These are phyloP conservation scores for Cryptococcus sp. DNA, from an alignment of 1,284 basidiomycete genomes.

Conservation along the genomic window DNA sequence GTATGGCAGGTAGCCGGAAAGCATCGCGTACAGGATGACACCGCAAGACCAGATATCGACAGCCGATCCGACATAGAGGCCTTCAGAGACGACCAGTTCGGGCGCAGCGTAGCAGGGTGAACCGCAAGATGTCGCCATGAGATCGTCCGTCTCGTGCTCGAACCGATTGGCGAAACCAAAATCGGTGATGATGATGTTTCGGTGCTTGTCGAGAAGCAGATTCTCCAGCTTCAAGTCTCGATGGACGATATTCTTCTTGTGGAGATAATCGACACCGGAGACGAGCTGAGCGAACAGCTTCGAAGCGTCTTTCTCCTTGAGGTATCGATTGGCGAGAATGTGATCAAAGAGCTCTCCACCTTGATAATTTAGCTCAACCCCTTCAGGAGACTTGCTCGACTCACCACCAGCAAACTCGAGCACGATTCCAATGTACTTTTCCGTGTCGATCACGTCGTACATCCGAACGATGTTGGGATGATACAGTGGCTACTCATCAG, in stretches of 20 bases:
- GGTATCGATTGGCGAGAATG: conserved; percentile 94
- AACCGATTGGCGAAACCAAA: conserved; percentile 99
- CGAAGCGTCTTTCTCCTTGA: conserved; percentile 90
- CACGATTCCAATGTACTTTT: conserved; percentile 99
- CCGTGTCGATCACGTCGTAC: conserved; percentile 98
- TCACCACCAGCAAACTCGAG: conserved; percentile 86
- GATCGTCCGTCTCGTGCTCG: conserved; percentile 80
- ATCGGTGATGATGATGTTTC: conserved; percentile 99
- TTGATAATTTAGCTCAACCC: conserved; percentile 13
- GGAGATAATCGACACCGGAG: conserved; percentile 97
- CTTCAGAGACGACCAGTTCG: conserved; percentile 97
- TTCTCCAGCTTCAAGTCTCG: conserved; percentile 99
- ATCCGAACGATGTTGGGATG: conserved; percentile 98
- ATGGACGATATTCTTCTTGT: conserved; percentile 98
- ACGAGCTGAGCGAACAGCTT: conserved; percentile 97
- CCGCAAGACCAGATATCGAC: conserved; percentile 99
- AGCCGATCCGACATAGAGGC: conserved; percentile 94
- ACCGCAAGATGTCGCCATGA: conserved; percentile 98
- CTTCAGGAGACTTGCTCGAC: conserved; percentile 12
- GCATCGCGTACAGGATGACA: conserved; percentile 98
- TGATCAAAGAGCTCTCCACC: conserved; percentile 99
- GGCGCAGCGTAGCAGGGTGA: conserved; percentile 98
- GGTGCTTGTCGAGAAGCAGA: conserved; percentile 88
- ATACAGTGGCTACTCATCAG: conserved; percentile 64
- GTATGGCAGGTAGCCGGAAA: conserved; percentile 98